Evolutionary conservation across 306 rosid genomes (phyloP), one percentile per base, ranked within the genome.

Genomic region (Cajanus cajan): DNA sequence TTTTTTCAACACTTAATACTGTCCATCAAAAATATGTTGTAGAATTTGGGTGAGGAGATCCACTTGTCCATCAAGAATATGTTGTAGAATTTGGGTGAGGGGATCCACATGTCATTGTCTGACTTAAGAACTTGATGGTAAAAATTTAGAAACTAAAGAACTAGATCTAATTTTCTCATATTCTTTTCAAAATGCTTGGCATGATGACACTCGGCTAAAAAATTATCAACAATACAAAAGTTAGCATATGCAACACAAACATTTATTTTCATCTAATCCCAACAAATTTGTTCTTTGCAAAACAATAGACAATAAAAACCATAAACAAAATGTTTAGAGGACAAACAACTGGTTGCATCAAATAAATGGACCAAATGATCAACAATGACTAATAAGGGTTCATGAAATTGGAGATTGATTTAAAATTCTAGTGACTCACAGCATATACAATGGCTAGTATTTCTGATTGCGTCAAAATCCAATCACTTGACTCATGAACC

Each of bases 391-490:
- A 59, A 82, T 22, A 34, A 62, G 31, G 13, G 15, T 13, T 77
- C 33, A 36, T 4, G 71, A 62, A 34, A 69, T 16, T 31, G 65
- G 28, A 77, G 25, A 65, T 44, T 12, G 15, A 78, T 36, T 78
- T 47, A 48, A 48, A 59, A 47, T 74, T 16, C 34, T 12, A 82
- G 87, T 16, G 24, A 86, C 93, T 87, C 86, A 92, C 98, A 81
- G 92, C 92, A 79, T 95, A 95, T 58, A 90, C 72, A 80, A 92
- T 90, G 2, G 98, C 98, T 11, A 95, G 54, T 83, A 86, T 41
- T 87, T 95, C 94, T n/a, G 98, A 82, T 61, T 34, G 59, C 7
- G 90, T 93, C 90, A 95, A 86, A 66, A 72, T 90, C 98, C 98
- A 95, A 52, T 85, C 86, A 4, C 83, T 85, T 44, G 90, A 81